Evolutionary conservation across 2,329 filamentous ascomycete species (phyloP), one percentile per base, ranked within the genome.

Genomic region (Saccharata proteae): DNA sequence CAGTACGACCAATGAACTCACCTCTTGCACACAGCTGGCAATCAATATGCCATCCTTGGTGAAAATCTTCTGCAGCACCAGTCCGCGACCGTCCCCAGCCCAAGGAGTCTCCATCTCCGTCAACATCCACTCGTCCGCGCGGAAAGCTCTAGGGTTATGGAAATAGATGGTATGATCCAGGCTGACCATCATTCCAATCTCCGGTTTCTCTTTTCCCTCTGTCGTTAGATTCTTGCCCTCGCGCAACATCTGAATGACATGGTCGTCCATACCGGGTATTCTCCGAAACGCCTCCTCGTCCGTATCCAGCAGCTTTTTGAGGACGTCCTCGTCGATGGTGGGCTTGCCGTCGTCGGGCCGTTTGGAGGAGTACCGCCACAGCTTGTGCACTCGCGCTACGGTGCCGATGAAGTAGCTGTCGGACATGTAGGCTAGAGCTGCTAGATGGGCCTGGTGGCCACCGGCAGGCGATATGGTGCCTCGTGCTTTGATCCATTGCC

Each of bases 371-470:
- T 81, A 83, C 10, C 81, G 69, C 70, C 80, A 86, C 20, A 94
- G 67, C 35, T 74, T 69, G 55, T 94, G 86, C 33, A 86, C 77
- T 13, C 83, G 74, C 16, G 77, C 67, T 6, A 94, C 74, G 2
- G 86, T 94, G 22, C 82, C 86, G 54, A 96, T 86, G 58, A 98
- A 96, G 61, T 82, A 90, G 49, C 72, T 80, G 58, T 96, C 88
- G 16, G 77, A 83, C 63, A 96, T 81, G 61, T 96, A 98, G 15
- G 88, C 88, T 39, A 98, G 66, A 6, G 90, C 90, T 21, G 73
- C 79, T 20, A 94, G 64, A 51, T 96, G 86, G 8, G 85, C 83
- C 46, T 80, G 71, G 40, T 78, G 73, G 1, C 84, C 83, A 13
- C 82, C 83, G 3, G 65, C 65, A 1, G 70, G 66, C 24, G 77